Evolutionary conservation across 2,329 filamentous ascomycete genomes (phyloP).

Genomic region (Nothophoma quercina): DNA sequence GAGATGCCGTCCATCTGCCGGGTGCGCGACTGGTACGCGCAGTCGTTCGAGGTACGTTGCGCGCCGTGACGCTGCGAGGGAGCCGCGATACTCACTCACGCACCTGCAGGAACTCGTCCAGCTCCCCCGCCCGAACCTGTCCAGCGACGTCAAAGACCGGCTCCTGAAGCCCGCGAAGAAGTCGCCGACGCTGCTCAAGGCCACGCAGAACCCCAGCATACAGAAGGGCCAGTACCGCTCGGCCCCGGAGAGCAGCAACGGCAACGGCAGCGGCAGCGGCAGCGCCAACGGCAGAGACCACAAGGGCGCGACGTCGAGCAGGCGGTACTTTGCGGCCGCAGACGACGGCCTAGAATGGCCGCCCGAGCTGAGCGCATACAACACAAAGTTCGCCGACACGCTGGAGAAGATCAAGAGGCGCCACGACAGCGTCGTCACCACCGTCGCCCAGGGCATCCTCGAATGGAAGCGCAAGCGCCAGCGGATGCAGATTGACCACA

Average conservation of each 20-base stretch:
- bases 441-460: slow-evolving; percentile 94
- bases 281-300: slow-evolving; percentile 59
- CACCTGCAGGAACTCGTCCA: slow-evolving; percentile 83
- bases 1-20: slow-evolving; percentile 97
- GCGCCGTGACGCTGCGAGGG: too few relatives aligned
- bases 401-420: slow-evolving; percentile 93
- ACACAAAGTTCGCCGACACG: slow-evolving; percentile 86
- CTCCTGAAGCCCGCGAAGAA: slow-evolving; percentile 73
- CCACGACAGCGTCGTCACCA: slow-evolving; percentile 97
- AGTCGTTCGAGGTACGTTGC: slow-evolving; percentile 98
- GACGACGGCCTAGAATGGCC: slow-evolving; percentile 92
- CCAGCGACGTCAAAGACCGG: slow-evolving; percentile 77
- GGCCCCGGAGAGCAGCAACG: slow-evolving; percentile 58
- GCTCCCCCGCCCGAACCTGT: slow-evolving; percentile 78
- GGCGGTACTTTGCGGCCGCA: slow-evolving; percentile 89
- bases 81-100: slow-evolving; percentile 41
- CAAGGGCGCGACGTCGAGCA: slow-evolving; percentile 54
- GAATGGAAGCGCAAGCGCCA: slow-evolving; percentile 97
- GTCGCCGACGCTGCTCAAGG: slow-evolving; percentile 74
- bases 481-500: slow-evolving; percentile 97
- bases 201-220: slow-evolving; percentile 89
- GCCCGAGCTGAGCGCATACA: slow-evolving; percentile 92
- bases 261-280: slow-evolving; percentile 57
- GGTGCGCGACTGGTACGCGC: slow-evolving; percentile 98
- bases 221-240: slow-evolving; percentile 80